These are phyloP conservation scores for Phytophthora foliorum DNA, from an alignment of 352 stramenopile species.

Conservation along the genomic window DNA sequence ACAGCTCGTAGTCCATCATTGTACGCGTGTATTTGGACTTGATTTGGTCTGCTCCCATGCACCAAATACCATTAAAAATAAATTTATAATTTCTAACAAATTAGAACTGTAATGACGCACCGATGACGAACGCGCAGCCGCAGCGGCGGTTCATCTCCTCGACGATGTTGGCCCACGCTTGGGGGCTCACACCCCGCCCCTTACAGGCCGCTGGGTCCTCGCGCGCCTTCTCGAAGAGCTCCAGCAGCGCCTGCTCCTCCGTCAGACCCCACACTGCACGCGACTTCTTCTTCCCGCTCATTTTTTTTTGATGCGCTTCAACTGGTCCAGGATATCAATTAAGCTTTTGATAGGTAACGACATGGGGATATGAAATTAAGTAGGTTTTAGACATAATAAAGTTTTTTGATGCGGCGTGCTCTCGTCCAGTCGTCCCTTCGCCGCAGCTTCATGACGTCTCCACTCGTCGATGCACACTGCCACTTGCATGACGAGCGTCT, in stretches of 20 bases:
- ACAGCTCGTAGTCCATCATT: conserved; percentile 48
- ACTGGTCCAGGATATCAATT: conserved; percentile 14
- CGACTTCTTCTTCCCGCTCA: conserved; percentile 31
- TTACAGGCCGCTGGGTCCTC: conserved; percentile 33
- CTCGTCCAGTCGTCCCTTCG: conserved; percentile 2
- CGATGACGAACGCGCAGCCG: conserved; percentile 35
- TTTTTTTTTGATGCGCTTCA: conserved; percentile 28
- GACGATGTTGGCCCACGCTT: conserved; percentile 32
- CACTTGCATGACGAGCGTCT: conserved; percentile 75
- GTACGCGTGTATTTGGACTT: conserved; percentile 48
- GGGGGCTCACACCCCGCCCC: conserved; percentile 28
- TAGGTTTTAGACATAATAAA: neutral
- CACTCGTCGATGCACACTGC: conserved; percentile 72
- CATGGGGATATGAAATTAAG: conserved; percentile 18
- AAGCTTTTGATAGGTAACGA: conserved; percentile 17
- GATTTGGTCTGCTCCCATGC: conserved; percentile 37
- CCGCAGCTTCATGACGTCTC: conserved; percentile 28
- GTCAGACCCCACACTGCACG: conserved; percentile 33
- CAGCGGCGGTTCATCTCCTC: conserved; percentile 37
- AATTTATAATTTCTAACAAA: neutral
- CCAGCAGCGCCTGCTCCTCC: conserved; percentile 41
- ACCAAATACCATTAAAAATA: conserved; percentile 2
- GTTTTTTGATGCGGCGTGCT: neutral
- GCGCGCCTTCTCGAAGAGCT: conserved; percentile 47
- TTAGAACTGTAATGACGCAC: conserved; percentile 19